phyloP scores from a whole-genome alignment of 345 rosid species.

The Sisymbrium irio region DNA sequence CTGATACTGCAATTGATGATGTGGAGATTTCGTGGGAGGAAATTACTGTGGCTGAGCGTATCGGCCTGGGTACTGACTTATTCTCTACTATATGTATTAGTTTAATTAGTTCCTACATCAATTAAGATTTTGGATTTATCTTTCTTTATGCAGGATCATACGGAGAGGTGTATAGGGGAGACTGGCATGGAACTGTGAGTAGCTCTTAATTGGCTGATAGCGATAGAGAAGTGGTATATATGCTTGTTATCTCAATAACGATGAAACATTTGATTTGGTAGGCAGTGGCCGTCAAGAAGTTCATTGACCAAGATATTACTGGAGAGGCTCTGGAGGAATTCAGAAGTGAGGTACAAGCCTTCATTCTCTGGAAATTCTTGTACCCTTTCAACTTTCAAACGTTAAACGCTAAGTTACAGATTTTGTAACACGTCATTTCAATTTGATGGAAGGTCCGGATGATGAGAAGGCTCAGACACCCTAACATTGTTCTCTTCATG shows the following conservation, averaged over 20 bases:
- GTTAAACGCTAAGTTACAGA: not conserved
- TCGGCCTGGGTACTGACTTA: constrained; percentile 79
- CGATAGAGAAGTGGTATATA: not conserved
- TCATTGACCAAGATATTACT: constrained; percentile 77
- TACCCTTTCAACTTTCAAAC: constrained; percentile 1
- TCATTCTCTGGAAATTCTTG: not conserved
- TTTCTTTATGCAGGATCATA: constrained; percentile 73
- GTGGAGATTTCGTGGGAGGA: constrained; percentile 94
- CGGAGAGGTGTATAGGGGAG: constrained; percentile 95
- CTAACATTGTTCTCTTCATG: constrained; percentile 98
- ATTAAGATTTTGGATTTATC: constrained; percentile 16
- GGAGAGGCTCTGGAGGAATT: constrained; percentile 85
- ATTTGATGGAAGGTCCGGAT: constrained; percentile 59
- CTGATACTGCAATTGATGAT: constrained; percentile 68
- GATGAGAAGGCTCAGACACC: constrained; percentile 87
- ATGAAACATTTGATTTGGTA: constrained; percentile 36
- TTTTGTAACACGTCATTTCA: constrained; percentile 12
- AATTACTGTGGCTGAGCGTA: constrained; percentile 85
- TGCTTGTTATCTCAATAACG: constrained; percentile 9
- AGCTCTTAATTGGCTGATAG: not conserved
- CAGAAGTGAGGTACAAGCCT: constrained; percentile 68
- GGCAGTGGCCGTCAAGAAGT: constrained; percentile 97
- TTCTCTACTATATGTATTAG: constrained; percentile 26
- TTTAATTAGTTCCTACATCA: constrained; percentile 15
- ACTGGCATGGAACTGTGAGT: constrained; percentile 99